Conservation (phyloP, 1,284 basidiomycete species). For the Calocybe gambosa region DNA sequence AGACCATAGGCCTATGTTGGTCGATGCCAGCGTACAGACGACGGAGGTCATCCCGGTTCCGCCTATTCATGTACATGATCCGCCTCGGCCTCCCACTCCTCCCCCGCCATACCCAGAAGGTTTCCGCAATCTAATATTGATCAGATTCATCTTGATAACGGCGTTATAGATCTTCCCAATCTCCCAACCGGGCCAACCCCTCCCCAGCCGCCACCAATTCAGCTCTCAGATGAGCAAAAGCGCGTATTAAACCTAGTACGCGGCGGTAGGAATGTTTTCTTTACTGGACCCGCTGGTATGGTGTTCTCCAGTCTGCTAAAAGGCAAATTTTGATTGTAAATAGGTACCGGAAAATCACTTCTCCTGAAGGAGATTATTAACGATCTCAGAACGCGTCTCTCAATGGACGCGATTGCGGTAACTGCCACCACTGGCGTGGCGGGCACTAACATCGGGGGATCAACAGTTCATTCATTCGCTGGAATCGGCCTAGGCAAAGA, state of each 20-base stretch:
- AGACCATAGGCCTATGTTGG: conserved; percentile 9
- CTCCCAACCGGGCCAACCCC: background rate
- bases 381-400: conserved; percentile 45
- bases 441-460: conserved; percentile 82
- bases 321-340: background rate
- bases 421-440: conserved; percentile 90
- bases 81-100: background rate
- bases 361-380: conserved; percentile 56
- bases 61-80: background rate
- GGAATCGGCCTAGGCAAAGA: conserved; percentile 78
- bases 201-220: background rate
- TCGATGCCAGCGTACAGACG: conserved; percentile 13
- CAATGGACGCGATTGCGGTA: conserved; percentile 35
- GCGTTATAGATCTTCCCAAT: background rate
- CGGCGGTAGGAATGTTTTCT: conserved; percentile 47
- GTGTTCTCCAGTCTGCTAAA: background rate
- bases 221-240: conserved; percentile 32
- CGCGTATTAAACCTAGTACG: conserved; percentile 28
- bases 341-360: conserved; percentile 90
- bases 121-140: background rate
- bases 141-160: background rate
- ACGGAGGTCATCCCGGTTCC: background rate
- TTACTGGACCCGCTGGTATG: conserved; percentile 74
- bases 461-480: conserved; percentile 84
- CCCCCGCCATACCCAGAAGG: background rate